These are phyloP conservation scores for Gonapodya sp. DNA, from an alignment of 192 early-diverging fungal species.

Conservation along the genomic window DNA sequence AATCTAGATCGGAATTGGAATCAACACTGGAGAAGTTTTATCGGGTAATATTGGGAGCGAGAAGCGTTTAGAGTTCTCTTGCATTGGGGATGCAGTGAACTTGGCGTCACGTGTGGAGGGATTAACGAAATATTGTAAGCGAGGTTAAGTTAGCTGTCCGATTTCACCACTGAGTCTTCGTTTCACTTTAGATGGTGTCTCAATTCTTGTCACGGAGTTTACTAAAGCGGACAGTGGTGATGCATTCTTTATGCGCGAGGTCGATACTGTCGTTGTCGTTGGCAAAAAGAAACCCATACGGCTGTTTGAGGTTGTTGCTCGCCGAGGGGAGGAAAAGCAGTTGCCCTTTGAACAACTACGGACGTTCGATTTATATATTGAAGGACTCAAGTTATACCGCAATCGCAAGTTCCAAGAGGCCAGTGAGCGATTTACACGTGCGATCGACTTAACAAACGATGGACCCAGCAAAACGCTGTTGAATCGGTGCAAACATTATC, in stretches of 20 bases:
- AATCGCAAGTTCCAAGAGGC: slow-evolving; percentile 7
- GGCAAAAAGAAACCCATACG: slow-evolving; percentile 27
- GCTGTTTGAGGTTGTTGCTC: slow-evolving; percentile 35
- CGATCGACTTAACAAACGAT: slow-evolving; percentile 23
- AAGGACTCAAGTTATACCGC: slow-evolving; percentile 25
- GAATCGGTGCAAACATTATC: slow-evolving; percentile 25
- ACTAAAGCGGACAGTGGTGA: slow-evolving; percentile 30
- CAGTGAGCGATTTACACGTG: slow-evolving; percentile 19
- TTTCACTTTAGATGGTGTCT: neutral
- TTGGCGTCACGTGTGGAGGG: slow-evolving; percentile 39
- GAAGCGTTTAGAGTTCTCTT: slow-evolving; percentile 45
- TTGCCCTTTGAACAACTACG: slow-evolving; percentile 15
- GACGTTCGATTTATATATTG: slow-evolving; percentile 18
- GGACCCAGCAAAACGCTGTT: slow-evolving; percentile 30
- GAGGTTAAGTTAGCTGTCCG: too few species aligned
- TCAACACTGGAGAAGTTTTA: slow-evolving; percentile 42
- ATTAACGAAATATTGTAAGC: slow-evolving; percentile 35
- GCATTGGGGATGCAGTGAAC: slow-evolving; percentile 46
- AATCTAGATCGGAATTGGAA: slow-evolving; percentile 35
- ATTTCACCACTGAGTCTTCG: neutral
- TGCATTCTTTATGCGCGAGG: slow-evolving; percentile 30
- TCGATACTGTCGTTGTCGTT: slow-evolving; percentile 35
- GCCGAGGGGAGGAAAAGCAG: slow-evolving; percentile 22
- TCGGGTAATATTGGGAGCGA: slow-evolving; percentile 43
- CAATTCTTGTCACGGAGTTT: slow-evolving; percentile 38